A percentile compares a stretch with the other conserved stretches of the same genome.
These are phyloP conservation scores for Bassia scoparia DNA, from an alignment of 148 eudicot species.

Conservation along the genomic window DNA sequence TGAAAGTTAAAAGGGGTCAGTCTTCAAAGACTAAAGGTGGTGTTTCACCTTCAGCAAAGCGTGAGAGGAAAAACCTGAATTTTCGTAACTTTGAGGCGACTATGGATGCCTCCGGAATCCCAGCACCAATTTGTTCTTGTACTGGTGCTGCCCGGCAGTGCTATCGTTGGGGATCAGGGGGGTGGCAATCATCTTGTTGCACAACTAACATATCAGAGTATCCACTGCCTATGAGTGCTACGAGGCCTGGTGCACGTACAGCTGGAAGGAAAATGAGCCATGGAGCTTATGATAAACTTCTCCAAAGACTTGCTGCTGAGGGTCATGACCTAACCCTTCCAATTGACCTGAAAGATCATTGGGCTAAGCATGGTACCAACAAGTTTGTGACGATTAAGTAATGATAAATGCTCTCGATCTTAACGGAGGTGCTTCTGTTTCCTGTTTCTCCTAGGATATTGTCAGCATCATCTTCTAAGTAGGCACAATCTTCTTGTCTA, in stretches of 20 bases:
- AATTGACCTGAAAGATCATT: constrained; percentile 59
- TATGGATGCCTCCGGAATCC: constrained; percentile 42
- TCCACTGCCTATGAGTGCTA: constrained; percentile 55
- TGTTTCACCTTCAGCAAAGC: constrained; percentile 21
- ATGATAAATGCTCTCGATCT: constrained; percentile 12
- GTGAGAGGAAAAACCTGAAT: constrained; percentile 41
- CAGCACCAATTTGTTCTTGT: constrained; percentile 61
- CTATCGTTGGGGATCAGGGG: constrained; percentile 54
- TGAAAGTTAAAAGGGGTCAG: constrained; percentile 32
- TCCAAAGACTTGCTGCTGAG: constrained; percentile 48
- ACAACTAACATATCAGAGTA: constrained; percentile 50
- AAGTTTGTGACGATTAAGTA: constrained; percentile 59
- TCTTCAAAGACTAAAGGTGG: constrained; percentile 29
- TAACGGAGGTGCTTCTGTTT: not conserved
- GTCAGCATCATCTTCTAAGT: constrained; percentile 6
- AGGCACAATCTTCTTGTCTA: constrained; percentile 17
- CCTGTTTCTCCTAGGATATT: not conserved
- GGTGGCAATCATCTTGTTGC: constrained; percentile 76
- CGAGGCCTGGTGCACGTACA: constrained; percentile 49
- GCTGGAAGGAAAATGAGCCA: constrained; percentile 66
- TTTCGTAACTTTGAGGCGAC: constrained; percentile 26
- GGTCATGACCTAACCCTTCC: constrained; percentile 53
- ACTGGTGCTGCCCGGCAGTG: constrained; percentile 59
- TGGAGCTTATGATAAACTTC: constrained; percentile 58
- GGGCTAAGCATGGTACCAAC: constrained; percentile 74